phyloP scores from a whole-genome alignment of 345 rosid genomes.

The Salix viminalis region DNA sequence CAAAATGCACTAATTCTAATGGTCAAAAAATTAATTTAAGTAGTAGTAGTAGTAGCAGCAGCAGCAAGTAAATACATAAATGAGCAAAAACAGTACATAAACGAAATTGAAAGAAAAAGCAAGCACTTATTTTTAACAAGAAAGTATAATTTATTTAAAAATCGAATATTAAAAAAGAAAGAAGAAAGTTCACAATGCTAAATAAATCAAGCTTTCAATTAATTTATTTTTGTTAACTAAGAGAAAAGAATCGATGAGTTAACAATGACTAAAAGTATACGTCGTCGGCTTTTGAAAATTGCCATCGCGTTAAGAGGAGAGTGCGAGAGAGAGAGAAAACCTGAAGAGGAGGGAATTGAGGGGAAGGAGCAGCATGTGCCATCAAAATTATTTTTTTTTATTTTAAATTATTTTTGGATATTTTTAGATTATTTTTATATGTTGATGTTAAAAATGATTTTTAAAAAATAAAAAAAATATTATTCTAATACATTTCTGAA shows the following conservation, averaged over 20 bases:
- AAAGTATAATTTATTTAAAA: background rate
- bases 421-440: no score
- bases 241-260: background rate
- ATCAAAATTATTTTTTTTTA: constrained; percentile 3
- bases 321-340: constrained; percentile 29
- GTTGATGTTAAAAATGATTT: no score
- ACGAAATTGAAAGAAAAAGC: background rate
- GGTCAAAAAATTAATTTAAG: background rate
- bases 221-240: background rate
- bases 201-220: background rate
- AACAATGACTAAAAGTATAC: background rate
- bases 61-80: no score
- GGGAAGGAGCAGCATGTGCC: constrained; percentile 94
- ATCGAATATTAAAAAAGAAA: background rate
- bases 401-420: no score
- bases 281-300: background rate
- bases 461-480: no score
- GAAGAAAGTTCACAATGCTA: background rate
- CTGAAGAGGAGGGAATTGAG: constrained; percentile 99
- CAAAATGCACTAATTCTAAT: constrained; percentile 3
- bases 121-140: background rate
- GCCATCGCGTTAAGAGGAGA: background rate
- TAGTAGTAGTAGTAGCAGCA: no score
- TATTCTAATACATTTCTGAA: no score
- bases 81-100: background rate